A percentile compares a stretch with the other conserved stretches of the same genome.
Evolutionary conservation across 306 rosid genomes (phyloP).

Genomic region (Cicer pinnatifidum): DNA sequence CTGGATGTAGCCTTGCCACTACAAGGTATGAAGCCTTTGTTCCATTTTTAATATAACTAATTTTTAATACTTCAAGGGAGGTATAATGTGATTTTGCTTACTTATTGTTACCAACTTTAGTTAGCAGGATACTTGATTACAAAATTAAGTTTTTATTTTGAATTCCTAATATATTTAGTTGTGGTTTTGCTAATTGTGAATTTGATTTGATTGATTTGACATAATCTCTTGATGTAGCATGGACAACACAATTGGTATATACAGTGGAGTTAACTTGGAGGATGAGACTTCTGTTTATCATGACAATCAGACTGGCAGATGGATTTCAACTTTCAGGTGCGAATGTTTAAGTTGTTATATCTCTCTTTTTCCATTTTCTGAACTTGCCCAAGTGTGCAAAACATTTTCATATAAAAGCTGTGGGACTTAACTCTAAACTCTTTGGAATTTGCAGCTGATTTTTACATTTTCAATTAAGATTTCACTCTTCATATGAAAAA

Average conservation of each 20-base stretch:
- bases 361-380: conserved; percentile 27
- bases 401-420: not conserved
- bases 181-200: conserved; percentile 1
- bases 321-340: conserved; percentile 82
- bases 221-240: conserved; percentile 52
- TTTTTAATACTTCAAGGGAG: conserved; percentile 19
- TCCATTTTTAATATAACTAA: not conserved
- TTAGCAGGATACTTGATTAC: not conserved
- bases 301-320: conserved; percentile 67
- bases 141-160: not conserved
- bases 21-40: conserved; percentile 63
- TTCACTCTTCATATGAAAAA: not conserved
- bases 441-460: not conserved
- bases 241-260: conserved; percentile 72
- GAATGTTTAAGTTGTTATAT: conserved; percentile 8
- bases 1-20: conserved; percentile 75
- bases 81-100: conserved; percentile 18
- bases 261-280: conserved; percentile 66
- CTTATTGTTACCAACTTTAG: not conserved
- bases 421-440: not conserved
- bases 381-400: not conserved
- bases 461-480: conserved; percentile 35
- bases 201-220: conserved; percentile 25
- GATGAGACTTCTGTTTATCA: conserved; percentile 55
- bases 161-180: not conserved